Conservation (phyloP, 257 asterid species). For the Knoxia roxburghii region DNA sequence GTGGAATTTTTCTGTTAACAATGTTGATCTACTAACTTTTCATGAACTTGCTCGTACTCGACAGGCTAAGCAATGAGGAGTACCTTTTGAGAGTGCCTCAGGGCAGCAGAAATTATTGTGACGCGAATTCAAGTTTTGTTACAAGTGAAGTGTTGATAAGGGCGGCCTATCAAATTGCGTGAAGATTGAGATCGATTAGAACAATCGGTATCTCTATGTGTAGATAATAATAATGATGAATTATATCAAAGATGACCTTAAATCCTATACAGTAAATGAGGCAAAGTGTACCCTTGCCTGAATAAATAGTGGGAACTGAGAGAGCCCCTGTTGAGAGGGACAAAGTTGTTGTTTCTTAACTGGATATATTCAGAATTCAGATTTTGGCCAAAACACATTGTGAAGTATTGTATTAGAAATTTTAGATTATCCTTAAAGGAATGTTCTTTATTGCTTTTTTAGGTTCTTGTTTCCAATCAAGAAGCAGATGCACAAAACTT, state of each 20-base stretch:
- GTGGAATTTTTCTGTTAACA: background rate
- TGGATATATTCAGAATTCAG: conserved; percentile 10
- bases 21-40: background rate
- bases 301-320: conserved; percentile 21
- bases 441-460: background rate
- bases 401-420: background rate
- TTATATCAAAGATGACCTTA: conserved; percentile 11
- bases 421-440: background rate
- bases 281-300: conserved; percentile 16
- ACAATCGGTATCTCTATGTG: conserved; percentile 35
- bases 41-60: background rate
- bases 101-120: conserved; percentile 17
- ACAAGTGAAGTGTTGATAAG: conserved; percentile 12
- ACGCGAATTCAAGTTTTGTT: conserved; percentile 20
- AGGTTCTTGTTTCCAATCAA: too few relatives aligned
- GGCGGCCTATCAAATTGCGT: conserved; percentile 8
- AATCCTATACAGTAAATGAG: conserved; percentile 19
- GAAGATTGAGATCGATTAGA: conserved; percentile 14
- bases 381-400: background rate
- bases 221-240: conserved; percentile 42
- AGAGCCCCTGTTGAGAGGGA: conserved; percentile 16
- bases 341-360: conserved; percentile 3
- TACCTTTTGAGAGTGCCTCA: conserved; percentile 7
- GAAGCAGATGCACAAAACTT: too few relatives aligned
- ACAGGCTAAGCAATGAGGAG: conserved; percentile 55